Evolutionary conservation across 1,139 yeast species (phyloP), one percentile per base, ranked within the genome.

Genomic region (Casaregolazyma suthepensis): DNA sequence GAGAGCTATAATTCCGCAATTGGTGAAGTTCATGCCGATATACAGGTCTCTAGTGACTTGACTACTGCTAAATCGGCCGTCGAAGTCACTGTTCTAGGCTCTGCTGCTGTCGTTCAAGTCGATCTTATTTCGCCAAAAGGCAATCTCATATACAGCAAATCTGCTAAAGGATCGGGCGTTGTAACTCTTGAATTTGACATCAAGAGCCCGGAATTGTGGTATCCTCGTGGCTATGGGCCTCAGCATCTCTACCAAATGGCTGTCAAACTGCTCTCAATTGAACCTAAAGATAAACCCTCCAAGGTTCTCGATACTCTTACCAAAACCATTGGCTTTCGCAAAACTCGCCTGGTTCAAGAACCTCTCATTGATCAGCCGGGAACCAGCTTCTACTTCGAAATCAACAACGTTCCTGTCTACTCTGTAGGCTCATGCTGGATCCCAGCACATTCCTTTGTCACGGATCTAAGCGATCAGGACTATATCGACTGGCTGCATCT

Each of bases 391-490:
- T 77, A 72, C 59, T 75, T 77, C 63, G 65, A 63, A 48, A 63
- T 77, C 52, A 77, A 77, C 59, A 64, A 68, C 51, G 59, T 68
- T 19, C 75, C 78, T 5, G 60, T 74, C 5, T 77, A 68, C 56
- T 56, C 65, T 37, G 60, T 67, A 23, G 81, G 81, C 0, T 71
- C 77, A 6, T 73, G 75, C 61, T 77, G 81, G 81, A 77, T 77
- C 44, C 81, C 81, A 0, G 73, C 71, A 1, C 78, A 77, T 59
- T 72, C 75, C 2, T 69, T 75, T 49, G 64, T 66, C 26, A 69
- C 76, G 1, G 52, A 57, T 29, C 58, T 75, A 15, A 64, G 70
- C 3, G 59, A 62, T 1, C 52, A 63, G 15, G 76, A 74, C 53
- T 76, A 75, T 59, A 54, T 57, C 7, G 58, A 65, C 4, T 73